phyloP scores from a whole-genome alignment of 169 alveolate species.

The Plasmodium knowlesi region DNA sequence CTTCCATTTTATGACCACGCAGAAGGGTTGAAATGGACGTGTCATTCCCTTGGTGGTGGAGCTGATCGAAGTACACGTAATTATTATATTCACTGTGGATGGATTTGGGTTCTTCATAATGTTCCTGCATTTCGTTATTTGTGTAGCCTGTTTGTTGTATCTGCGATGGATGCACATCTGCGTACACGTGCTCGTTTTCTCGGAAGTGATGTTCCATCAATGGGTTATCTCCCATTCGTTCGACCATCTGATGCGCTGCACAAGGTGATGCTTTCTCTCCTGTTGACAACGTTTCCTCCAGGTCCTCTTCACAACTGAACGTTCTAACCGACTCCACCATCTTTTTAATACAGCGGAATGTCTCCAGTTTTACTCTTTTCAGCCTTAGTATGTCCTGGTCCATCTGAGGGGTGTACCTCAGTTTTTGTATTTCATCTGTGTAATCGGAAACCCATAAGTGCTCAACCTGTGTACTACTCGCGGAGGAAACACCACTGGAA shows the following conservation, averaged over 20 bases:
- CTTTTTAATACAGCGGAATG: constrained; percentile 54
- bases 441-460: constrained; percentile 22
- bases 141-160: not conserved
- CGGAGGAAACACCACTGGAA: not conserved
- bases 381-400: constrained; percentile 29
- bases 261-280: not conserved
- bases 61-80: not conserved
- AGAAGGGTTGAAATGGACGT: not conserved
- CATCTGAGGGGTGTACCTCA: not conserved
- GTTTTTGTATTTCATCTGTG: not conserved
- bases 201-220: constrained; percentile 41
- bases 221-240: not conserved
- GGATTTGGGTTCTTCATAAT: not conserved
- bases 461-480: not conserved
- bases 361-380: constrained; percentile 39
- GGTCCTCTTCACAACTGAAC: not conserved
- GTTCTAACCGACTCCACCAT: constrained; percentile 14
- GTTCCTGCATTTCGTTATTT: not conserved
- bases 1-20: not conserved
- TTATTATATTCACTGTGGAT: not conserved
- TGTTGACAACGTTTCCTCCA: not conserved
- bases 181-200: constrained; percentile 25
- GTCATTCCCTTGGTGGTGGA: not conserved
- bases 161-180: not conserved
- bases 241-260: not conserved